Conservation (phyloP, 768 basidiomycete genomes). For the Pisolithus sp. region DNA sequence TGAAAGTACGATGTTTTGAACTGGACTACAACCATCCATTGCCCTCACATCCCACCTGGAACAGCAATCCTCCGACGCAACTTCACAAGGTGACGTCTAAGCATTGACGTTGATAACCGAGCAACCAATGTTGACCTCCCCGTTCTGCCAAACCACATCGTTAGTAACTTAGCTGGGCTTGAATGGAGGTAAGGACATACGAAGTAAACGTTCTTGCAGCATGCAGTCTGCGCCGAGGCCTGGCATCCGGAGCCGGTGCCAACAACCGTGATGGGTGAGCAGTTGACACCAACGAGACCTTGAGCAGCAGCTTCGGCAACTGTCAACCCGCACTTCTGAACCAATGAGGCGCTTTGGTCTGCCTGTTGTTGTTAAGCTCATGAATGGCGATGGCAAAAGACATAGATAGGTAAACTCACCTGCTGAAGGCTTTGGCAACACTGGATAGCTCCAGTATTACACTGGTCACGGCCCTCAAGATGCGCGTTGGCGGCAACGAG, state of each 20-base stretch:
- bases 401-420: background rate
- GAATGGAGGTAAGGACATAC: background rate
- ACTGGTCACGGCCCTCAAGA: background rate
- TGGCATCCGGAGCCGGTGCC: background rate
- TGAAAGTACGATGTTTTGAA: too few relatives aligned
- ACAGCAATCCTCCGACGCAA: too few relatives aligned
- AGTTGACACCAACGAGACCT: background rate
- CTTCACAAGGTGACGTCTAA: background rate
- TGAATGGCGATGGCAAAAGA: background rate
- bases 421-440: background rate
- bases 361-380: background rate
- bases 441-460: background rate
- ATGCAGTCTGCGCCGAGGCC: background rate
- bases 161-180: background rate
- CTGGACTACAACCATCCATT: too few relatives aligned
- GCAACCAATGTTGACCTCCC: background rate
- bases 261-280: background rate
- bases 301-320: conserved; percentile 5
- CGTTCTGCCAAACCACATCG: background rate
- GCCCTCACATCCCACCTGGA: too few relatives aligned
- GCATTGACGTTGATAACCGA: background rate
- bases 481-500: background rate
- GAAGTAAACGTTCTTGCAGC: background rate
- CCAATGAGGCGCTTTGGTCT: background rate
- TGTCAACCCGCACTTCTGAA: background rate